phyloP scores from a whole-genome alignment of 1,284 basidiomycete genomes.

The Pseudozyma tsukubaensis region DNA sequence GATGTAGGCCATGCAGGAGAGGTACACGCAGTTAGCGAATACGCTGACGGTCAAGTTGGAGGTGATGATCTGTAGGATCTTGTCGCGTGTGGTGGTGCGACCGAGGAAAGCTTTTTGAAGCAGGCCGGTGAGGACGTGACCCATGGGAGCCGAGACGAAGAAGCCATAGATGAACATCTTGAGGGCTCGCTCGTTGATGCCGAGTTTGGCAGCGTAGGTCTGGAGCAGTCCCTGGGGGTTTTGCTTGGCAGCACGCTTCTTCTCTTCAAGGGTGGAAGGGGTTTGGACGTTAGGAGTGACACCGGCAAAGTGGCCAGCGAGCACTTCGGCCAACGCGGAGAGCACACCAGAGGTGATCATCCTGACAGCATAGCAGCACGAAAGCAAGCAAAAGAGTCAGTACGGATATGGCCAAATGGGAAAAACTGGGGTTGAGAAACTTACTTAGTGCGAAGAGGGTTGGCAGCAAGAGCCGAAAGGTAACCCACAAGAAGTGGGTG shows the following conservation, averaged over 20 bases:
- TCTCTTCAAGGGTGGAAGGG: constrained; percentile 28
- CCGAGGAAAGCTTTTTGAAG: constrained; percentile 83
- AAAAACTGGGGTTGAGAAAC: constrained; percentile 8
- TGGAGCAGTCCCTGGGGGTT: constrained; percentile 34
- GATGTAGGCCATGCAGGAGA: constrained; percentile 84
- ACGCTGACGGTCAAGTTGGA: constrained; percentile 83
- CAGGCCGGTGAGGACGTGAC: constrained; percentile 76
- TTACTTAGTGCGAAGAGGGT: constrained; percentile 60
- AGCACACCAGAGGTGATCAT: constrained; percentile 58
- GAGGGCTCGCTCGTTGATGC: constrained; percentile 71
- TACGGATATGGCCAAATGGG: too few relatives aligned
- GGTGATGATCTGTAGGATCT: constrained; percentile 77
- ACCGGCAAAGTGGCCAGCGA: constrained; percentile 58
- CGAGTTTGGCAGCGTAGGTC: constrained; percentile 43
- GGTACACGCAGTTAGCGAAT: constrained; percentile 77
- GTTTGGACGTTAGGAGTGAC: constrained; percentile 41
- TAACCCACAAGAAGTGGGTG: constrained; percentile 54
- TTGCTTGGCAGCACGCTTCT: constrained; percentile 38
- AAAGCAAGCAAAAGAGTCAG: background rate
- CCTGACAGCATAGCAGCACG: constrained; percentile 11
- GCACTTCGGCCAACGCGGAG: constrained; percentile 55
- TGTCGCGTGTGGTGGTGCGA: constrained; percentile 77
- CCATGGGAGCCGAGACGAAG: constrained; percentile 83
- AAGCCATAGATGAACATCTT: constrained; percentile 88
- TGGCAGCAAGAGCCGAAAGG: constrained; percentile 54